Conservation (phyloP, 495 filamentous ascomycete genomes). For the Talaromyces adpressus region DNA sequence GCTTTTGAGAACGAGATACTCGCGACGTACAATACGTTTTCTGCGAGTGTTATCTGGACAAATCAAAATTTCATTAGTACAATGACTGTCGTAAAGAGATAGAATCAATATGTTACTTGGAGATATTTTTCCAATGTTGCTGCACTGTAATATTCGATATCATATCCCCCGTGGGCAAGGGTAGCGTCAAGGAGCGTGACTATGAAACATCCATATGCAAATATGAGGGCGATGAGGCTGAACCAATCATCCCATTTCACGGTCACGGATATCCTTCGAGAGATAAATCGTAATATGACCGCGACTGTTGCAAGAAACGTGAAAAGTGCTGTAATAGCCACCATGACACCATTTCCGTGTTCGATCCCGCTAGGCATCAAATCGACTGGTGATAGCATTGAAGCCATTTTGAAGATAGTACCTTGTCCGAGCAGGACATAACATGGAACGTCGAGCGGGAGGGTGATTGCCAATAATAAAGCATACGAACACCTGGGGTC, state of each 20-base stretch:
- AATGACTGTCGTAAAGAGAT: conserved; percentile 1
- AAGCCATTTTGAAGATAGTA: conserved; percentile 1
- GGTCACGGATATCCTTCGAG: conserved; percentile 11
- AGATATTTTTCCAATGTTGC: conserved; percentile 2
- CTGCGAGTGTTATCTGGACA: conserved; percentile 20
- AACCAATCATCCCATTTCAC: conserved; percentile 1
- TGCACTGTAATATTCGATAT: conserved; percentile 1
- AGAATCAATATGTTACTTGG: neutral
- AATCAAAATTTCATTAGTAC: conserved; percentile 1
- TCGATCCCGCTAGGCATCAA: conserved; percentile 1
- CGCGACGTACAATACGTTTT: conserved; percentile 22
- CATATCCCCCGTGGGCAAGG: neutral
- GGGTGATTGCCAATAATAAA: conserved; percentile 2
- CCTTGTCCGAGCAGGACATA: conserved; percentile 1
- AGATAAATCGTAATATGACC: conserved; percentile 21
- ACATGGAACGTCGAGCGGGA: neutral
- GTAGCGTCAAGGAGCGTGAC: conserved; percentile 1
- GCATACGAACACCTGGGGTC: neutral
- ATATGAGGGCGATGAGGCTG: conserved; percentile 1
- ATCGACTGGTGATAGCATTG: conserved; percentile 1
- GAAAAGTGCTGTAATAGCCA: conserved; percentile 1
- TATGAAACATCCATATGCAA: neutral
- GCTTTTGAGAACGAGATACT: conserved; percentile 17
- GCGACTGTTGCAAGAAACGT: conserved; percentile 17
- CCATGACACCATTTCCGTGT: conserved; percentile 1